Evolutionary conservation across 192 early-diverging fungal genomes (phyloP).

Genomic region (Entomortierella lignicola): DNA sequence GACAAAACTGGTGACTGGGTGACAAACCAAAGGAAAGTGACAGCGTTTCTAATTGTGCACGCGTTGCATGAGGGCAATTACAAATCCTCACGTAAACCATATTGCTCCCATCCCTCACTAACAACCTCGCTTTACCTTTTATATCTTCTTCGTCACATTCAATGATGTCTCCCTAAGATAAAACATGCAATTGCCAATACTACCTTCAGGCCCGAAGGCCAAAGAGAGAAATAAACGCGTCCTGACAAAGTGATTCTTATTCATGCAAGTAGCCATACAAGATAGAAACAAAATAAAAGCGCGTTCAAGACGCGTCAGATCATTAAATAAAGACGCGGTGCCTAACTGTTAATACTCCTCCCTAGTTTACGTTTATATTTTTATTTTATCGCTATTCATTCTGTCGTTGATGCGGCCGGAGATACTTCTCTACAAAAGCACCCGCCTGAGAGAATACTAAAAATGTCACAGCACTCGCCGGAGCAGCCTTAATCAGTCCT

Average conservation of each 20-base stretch:
- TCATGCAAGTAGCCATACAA: not conserved
- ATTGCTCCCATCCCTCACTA: not conserved
- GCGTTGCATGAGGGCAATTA: slow-evolving; percentile 9
- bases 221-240: not conserved
- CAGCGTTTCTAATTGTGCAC: slow-evolving; percentile 12
- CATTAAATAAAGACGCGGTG: not conserved
- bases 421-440: slow-evolving; percentile 58
- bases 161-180: too few relatives aligned
- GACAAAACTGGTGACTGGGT: slow-evolving; percentile 6
- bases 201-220: too few relatives aligned
- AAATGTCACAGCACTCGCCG: slow-evolving; percentile 88
- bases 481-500: slow-evolving; percentile 87
- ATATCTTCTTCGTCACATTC: not conserved
- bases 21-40: not conserved
- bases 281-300: not conserved
- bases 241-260: not conserved
- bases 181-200: too few relatives aligned
- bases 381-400: not conserved
- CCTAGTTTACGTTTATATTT: not conserved
- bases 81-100: not conserved
- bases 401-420: not conserved
- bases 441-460: slow-evolving; percentile 79
- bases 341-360: too few relatives aligned
- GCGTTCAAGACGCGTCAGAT: not conserved
- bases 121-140: not conserved